Evolutionary conservation across 768 basidiomycete species (phyloP).

Genomic region (Ramaria sp.): DNA sequence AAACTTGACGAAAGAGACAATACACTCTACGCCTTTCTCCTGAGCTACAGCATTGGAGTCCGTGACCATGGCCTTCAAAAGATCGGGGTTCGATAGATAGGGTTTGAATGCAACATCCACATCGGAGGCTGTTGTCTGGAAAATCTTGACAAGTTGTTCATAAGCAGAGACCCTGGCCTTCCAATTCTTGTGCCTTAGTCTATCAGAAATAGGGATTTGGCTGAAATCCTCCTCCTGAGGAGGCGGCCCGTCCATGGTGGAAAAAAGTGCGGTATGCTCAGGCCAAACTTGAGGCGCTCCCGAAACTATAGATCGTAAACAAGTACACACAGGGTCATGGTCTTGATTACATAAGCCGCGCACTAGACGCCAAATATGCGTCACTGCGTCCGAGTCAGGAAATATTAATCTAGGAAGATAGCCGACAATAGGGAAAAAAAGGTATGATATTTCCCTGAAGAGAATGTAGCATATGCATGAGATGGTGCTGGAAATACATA

Average conservation of each 20-base stretch:
- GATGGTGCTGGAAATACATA: slow-evolving; percentile 1
- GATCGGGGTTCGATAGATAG: slow-evolving; percentile 65
- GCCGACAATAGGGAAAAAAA: not conserved
- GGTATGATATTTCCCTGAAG: not conserved
- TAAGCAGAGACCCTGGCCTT: slow-evolving; percentile 95
- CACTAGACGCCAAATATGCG: no score
- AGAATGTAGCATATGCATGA: not conserved
- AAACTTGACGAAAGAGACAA: slow-evolving; percentile 78
- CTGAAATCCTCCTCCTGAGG: slow-evolving; percentile 94
- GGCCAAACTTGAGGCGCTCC: not conserved
- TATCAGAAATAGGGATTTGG: slow-evolving; percentile 60
- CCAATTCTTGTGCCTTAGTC: slow-evolving; percentile 95
- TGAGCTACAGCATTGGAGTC: slow-evolving; percentile 97
- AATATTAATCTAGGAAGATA: not conserved
- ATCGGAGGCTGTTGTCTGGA: slow-evolving; percentile 84
- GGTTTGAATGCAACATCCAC: slow-evolving; percentile 90
- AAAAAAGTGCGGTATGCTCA: not conserved
- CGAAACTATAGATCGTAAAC: not conserved
- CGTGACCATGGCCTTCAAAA: slow-evolving; percentile 76
- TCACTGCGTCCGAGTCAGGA: not conserved
- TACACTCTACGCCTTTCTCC: slow-evolving; percentile 91
- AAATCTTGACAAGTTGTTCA: slow-evolving; percentile 75
- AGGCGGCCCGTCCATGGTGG: slow-evolving; percentile 79
- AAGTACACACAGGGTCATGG: not conserved
- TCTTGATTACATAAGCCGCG: no score